Conservation (phyloP, 2,329 filamentous ascomycete genomes). For the Clarireedia homoeocarpa region DNA sequence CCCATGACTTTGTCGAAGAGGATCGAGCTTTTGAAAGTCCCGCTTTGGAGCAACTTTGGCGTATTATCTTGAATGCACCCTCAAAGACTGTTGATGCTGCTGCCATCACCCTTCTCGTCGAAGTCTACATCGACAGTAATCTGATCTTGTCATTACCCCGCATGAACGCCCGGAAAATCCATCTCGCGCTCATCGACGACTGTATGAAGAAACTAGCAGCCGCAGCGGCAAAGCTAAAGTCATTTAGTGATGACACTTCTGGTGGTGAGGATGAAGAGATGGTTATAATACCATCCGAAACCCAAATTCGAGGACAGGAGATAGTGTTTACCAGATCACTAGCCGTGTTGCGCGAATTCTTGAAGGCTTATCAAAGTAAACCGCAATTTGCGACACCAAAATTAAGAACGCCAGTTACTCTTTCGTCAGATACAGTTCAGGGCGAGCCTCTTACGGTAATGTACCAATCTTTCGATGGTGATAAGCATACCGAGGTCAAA, state of each 20-base stretch:
- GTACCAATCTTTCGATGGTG: conserved; percentile 66
- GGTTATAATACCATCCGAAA: conserved; percentile 41
- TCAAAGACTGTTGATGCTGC: conserved; percentile 55
- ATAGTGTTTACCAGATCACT: conserved; percentile 61
- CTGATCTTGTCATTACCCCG: conserved; percentile 43
- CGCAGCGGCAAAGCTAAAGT: conserved; percentile 51
- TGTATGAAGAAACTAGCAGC: conserved; percentile 64
- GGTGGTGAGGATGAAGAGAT: conserved; percentile 45
- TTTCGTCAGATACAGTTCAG: conserved; percentile 43
- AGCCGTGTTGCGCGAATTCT: conserved; percentile 58
- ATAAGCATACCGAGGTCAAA: conserved; percentile 50
- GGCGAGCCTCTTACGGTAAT: conserved; percentile 60
- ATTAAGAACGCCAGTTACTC: conserved; percentile 44
- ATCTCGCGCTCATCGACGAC: conserved; percentile 63
- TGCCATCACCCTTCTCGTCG: conserved; percentile 64
- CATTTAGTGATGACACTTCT: conserved; percentile 35
- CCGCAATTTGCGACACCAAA: conserved; percentile 53
- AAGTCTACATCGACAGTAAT: conserved; percentile 58
- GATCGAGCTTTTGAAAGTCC: conserved; percentile 43
- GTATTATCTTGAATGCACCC: conserved; percentile 64
- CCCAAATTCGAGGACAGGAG: conserved; percentile 46
- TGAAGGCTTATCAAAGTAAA: conserved; percentile 55
- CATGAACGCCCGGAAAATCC: conserved; percentile 46
- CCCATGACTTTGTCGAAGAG: conserved; percentile 42
- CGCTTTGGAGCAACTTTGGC: conserved; percentile 71